Base-by-base conservation (phyloP, 2,329 filamentous ascomycete species). In the Diaporthe vexans region DNA sequence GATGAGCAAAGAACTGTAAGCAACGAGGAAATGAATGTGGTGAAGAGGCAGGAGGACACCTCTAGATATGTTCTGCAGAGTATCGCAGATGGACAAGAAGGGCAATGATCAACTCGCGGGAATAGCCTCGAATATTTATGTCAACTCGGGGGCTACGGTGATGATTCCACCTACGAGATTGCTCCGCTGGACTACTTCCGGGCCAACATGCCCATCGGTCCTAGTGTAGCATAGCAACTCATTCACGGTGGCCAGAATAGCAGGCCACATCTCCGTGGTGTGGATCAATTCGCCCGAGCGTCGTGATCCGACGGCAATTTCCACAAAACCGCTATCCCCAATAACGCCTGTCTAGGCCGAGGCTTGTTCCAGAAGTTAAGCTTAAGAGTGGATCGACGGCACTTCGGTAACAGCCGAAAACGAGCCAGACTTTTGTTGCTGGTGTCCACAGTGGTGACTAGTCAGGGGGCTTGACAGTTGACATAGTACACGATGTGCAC, bases 381-480 rank as follows among this genome's bases (percentile, higher is more conserved):
- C 69, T 71, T 71, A 40, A 61, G 40, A 59, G 69, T 71, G 69
- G 69, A 71, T 71, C 69, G 57, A 40, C 69, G 26, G 43, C 43
- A 35, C 6, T 51, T 58, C 68, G 51, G 43, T n/a, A 35, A 59
- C 56, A 40, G 21, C 69, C 54, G 69, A 61, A 21, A 40, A 54
- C 33, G 48, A 54, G 63, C 63, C 48, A 68, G 63, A 40, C 63
- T 21, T 15, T 52, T 19, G 33, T 33, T 33, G 29, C 29, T 24
- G 7, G 33, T 26, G 33, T n/a, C 48, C 48, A 54, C 21, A 10
- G 46, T 40, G 29, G 46, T 40, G 21, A 17, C 26, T 33, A 65
- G 61, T 24, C 40, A 51, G 26, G 48, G 48, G 29, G 33, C 7
- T 40, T 13, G 33, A 65, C 46, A 51, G 43, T 48, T 35, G 29